These are phyloP conservation scores for Ophidiomyces ophidiicola DNA, from an alignment of 2,329 filamentous ascomycete genomes.

Conservation along the genomic window DNA sequence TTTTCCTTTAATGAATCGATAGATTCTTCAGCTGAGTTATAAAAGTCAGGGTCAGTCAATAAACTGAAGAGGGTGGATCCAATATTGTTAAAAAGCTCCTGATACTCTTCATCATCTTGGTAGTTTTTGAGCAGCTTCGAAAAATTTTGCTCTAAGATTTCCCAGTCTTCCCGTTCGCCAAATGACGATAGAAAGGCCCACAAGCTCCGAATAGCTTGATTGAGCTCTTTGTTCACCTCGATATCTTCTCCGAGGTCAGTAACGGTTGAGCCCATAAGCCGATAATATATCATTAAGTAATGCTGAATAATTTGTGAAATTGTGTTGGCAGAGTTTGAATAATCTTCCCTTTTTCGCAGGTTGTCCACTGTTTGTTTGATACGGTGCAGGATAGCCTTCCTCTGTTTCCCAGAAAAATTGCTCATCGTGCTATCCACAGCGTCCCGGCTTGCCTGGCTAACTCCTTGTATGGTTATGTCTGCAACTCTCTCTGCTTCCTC, in stretches of 20 bases:
- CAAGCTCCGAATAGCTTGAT: conserved; percentile 64
- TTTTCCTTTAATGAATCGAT: conserved; percentile 48
- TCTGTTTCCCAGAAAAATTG: conserved; percentile 60
- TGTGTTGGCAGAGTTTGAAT: conserved; percentile 73
- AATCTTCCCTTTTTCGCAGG: conserved; percentile 65
- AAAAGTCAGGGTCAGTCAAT: conserved; percentile 74
- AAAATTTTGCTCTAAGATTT: conserved; percentile 57
- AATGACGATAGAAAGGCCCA: conserved; percentile 73
- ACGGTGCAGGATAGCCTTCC: conserved; percentile 58
- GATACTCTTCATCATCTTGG: conserved; percentile 66
- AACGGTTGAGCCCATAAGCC: conserved; percentile 55
- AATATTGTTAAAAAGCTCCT: conserved; percentile 60
- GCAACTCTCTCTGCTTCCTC: conserved; percentile 45
- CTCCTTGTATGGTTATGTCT: conserved; percentile 26
- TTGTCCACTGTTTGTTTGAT: conserved; percentile 65
- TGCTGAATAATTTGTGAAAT: conserved; percentile 62
- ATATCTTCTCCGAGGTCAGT: conserved; percentile 58
- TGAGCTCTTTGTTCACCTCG: conserved; percentile 59
- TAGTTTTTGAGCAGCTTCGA: conserved; percentile 50
- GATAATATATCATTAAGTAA: conserved; percentile 67
- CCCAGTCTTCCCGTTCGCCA: conserved; percentile 62
- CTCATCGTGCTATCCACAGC: conserved; percentile 60
- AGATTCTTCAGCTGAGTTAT: conserved; percentile 60
- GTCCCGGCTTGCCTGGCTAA: conserved; percentile 37
- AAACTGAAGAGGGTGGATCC: conserved; percentile 66